Evolutionary conservation across 148 eudicot genomes (phyloP).

Genomic region (Fagopyrum tataricum): DNA sequence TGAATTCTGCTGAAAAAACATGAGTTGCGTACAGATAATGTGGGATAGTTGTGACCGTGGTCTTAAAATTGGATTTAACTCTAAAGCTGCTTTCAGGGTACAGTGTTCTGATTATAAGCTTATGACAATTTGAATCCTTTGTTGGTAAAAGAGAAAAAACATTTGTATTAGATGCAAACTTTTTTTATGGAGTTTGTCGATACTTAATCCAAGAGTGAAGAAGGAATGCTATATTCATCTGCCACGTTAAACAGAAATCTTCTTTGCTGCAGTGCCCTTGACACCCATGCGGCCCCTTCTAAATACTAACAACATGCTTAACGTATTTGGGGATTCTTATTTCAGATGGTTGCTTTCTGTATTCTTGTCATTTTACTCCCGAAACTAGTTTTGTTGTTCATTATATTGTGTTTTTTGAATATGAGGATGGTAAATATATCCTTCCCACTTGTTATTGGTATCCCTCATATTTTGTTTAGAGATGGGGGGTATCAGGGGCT

Average conservation of each 20-base stretch:
- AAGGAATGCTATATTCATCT: neutral
- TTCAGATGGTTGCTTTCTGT: neutral
- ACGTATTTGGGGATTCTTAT: neutral
- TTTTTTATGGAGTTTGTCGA: neutral
- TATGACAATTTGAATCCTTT: neutral
- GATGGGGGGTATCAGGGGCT: slow-evolving; percentile 1
- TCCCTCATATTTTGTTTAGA: neutral
- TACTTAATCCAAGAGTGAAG: neutral
- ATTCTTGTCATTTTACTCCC: neutral
- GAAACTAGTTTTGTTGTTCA: neutral
- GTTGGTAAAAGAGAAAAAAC: neutral
- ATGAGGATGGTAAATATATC: neutral
- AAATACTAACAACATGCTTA: neutral
- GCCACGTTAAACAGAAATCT: neutral
- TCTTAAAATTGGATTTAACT: neutral
- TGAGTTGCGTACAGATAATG: neutral
- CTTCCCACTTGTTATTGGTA: neutral
- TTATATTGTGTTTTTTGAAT: neutral
- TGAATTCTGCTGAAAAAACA: neutral
- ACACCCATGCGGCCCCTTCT: neutral
- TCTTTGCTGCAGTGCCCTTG: neutral
- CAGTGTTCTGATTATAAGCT: neutral
- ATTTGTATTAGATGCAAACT: neutral
- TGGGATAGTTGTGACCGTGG: neutral
- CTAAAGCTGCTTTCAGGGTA: neutral